Evolutionary conservation across 2,329 filamentous ascomycete species (phyloP).

Genomic region (Fusarium sp.): DNA sequence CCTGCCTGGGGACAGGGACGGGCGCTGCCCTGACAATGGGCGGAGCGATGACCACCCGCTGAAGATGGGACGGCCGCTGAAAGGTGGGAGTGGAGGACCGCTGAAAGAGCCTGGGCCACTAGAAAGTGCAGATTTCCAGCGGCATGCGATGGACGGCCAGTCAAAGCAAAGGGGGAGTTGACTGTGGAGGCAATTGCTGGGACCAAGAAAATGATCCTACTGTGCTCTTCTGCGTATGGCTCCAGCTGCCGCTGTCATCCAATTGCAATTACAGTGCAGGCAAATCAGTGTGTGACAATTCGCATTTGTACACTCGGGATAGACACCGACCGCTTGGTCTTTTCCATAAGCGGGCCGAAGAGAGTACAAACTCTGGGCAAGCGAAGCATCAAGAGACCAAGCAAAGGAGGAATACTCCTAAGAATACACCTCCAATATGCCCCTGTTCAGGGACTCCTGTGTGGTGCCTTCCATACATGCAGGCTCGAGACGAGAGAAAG

Average conservation of each 20-base stretch:
- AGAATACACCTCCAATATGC: neutral
- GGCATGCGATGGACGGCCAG: constrained; percentile 14
- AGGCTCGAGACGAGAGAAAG: neutral
- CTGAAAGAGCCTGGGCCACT: constrained; percentile 18
- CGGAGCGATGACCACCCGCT: neutral
- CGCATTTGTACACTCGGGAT: neutral
- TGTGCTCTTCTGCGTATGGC: neutral
- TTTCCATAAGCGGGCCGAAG: neutral
- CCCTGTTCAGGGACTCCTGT: neutral
- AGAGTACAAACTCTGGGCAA: neutral
- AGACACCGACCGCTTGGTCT: neutral
- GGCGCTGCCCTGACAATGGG: neutral
- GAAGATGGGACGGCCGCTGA: neutral
- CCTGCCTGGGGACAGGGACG: neutral
- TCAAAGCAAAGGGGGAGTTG: constrained; percentile 11
- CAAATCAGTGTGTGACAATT: neutral
- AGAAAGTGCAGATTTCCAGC: constrained; percentile 16
- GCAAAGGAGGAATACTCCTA: neutral
- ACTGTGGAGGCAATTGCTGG: constrained; percentile 10
- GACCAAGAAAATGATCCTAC: constrained; percentile 6
- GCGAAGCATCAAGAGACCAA: neutral
- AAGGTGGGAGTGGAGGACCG: constrained; percentile 4
- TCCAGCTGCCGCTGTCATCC: neutral
- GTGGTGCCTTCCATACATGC: neutral
- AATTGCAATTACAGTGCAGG: constrained; percentile 2